phyloP scores from a whole-genome alignment of 2,329 filamentous ascomycete species.

The Colletotrichum sp. region DNA sequence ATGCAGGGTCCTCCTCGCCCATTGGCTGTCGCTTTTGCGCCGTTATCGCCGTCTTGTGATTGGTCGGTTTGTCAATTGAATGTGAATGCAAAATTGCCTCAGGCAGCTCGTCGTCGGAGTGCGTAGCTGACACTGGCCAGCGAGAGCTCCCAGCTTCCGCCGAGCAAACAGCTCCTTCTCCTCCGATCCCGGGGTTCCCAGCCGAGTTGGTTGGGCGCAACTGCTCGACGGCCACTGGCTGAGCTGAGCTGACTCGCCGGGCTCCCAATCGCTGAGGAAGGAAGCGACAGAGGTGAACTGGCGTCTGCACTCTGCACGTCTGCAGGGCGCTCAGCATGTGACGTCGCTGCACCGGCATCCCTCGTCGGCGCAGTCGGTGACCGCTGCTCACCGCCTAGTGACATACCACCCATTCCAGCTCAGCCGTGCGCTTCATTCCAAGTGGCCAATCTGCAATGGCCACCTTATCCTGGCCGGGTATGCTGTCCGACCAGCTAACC shows the following conservation, averaged over 20 bases:
- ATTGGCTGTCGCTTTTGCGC: background rate
- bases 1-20: slow-evolving; percentile 8
- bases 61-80: background rate
- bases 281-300: background rate
- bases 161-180: background rate
- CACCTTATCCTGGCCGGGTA: background rate
- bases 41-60: background rate
- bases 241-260: background rate
- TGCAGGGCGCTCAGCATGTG: slow-evolving; percentile 9
- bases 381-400: slow-evolving; percentile 17
- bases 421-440: background rate
- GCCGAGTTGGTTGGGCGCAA: background rate
- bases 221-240: background rate
- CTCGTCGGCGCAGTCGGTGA: slow-evolving; percentile 14
- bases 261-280: background rate
- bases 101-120: background rate
- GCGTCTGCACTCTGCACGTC: background rate
- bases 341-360: slow-evolving; percentile 13
- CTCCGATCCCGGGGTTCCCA: background rate
- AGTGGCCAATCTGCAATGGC: background rate
- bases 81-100: background rate
- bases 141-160: background rate
- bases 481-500: background rate
- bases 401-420: slow-evolving; percentile 4
- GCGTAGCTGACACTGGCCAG: background rate